Percentiles rank a stretch among this genome's conserved stretches.
Conservation (phyloP, 148 eudicot genomes). For the Nepenthes gracilis region DNA sequence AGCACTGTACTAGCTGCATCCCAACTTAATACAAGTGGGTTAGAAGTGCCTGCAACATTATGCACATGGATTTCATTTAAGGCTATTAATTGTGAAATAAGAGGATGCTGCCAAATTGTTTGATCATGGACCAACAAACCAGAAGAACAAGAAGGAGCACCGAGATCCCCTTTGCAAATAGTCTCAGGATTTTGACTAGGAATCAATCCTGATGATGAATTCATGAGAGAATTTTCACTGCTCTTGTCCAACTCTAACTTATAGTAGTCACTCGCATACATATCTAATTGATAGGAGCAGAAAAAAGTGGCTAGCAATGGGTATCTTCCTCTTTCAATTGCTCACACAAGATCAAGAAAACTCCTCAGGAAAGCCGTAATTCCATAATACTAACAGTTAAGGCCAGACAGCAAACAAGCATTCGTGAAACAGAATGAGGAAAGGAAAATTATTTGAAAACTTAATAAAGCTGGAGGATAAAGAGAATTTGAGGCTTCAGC, state of each 20-base stretch:
- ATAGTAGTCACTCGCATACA: conserved; percentile 44
- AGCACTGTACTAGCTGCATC: conserved; percentile 33
- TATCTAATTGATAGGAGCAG: conserved; percentile 8
- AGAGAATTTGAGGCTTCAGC: no score
- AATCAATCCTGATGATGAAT: conserved; percentile 40
- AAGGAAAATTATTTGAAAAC: no score
- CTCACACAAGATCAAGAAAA: conserved; percentile 2
- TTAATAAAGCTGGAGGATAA: no score
- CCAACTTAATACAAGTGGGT: conserved; percentile 21
- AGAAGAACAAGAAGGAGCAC: conserved; percentile 39
- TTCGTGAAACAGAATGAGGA: not conserved
- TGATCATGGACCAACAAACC: conserved; percentile 44
- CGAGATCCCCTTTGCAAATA: conserved; percentile 27
- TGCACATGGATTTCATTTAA: conserved; percentile 49
- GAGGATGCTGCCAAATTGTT: conserved; percentile 54
- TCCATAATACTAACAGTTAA: conserved; percentile 9
- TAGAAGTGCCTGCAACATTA: conserved; percentile 30
- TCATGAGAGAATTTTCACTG: conserved; percentile 32
- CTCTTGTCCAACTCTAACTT: conserved; percentile 43
- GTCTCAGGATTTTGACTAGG: conserved; percentile 23
- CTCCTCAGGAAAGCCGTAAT: conserved; percentile 20
- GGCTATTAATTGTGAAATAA: conserved; percentile 34
- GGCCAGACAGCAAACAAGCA: conserved; percentile 16
- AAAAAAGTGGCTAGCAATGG: conserved; percentile 5
- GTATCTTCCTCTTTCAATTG: conserved; percentile 1